Conservation (phyloP, 805 yeast genomes). For the Suhomyces sp. region DNA sequence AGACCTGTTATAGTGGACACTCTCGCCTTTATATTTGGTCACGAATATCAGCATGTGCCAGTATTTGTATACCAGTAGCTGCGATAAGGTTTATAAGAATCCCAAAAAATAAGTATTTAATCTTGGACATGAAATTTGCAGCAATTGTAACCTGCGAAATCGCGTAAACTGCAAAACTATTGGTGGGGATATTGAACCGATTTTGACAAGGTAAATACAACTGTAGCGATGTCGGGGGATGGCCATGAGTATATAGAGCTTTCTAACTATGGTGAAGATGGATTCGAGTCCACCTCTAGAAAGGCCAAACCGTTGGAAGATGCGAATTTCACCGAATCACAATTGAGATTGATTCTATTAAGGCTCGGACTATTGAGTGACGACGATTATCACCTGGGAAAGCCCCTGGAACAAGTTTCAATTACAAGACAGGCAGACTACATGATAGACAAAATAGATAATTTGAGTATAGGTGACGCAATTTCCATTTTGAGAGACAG, state of each 20-base stretch:
- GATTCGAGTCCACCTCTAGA: not conserved
- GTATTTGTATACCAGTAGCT: not conserved
- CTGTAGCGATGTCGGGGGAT: not conserved
- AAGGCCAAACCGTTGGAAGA: not conserved
- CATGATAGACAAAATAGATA: constrained; percentile 31
- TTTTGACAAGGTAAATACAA: not conserved
- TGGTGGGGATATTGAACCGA: not conserved
- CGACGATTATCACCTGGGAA: constrained; percentile 6
- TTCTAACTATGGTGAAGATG: not conserved
- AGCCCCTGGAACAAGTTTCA: not conserved
- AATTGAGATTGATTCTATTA: constrained; percentile 6
- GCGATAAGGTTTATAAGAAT: too few species aligned
- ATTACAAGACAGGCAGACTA: constrained; percentile 12
- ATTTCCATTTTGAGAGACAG: constrained; percentile 32
- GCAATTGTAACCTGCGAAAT: not conserved
- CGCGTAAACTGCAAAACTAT: not conserved
- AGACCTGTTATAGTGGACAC: not conserved
- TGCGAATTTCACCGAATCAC: constrained; percentile 1
- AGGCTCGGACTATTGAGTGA: constrained; percentile 11
- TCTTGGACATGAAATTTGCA: not conserved
- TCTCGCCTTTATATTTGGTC: not conserved
- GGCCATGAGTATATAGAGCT: constrained; percentile 5
- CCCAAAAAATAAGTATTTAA: not conserved
- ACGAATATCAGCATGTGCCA: not conserved
- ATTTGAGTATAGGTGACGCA: constrained; percentile 22